Base-by-base conservation (phyloP, 148 eudicot genomes). In the Rhododendron williamsianum region DNA sequence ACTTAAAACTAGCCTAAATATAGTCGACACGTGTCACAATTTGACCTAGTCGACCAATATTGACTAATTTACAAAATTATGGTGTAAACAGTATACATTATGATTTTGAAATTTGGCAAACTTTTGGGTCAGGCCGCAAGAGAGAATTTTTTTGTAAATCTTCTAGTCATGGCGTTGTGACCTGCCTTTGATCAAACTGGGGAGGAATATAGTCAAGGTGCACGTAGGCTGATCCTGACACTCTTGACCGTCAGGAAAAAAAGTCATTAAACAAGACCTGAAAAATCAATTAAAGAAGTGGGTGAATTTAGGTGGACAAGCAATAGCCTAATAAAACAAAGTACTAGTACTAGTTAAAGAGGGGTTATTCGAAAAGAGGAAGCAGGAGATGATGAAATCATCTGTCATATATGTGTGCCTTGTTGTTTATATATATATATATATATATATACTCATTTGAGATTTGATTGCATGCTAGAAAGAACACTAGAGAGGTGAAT, bases 301-400 rank as follows among this genome's bases (percentile, higher is more conserved):
- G 81, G 56, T 21, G 56, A 78, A 10, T 41, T 78, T 45, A 10
- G 27, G 52, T 43, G 52, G 33, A 45, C 54, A 25, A 45, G 27
- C 33, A 77, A 23, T 11, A n/a, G 54, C 12, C 30, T 25, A 27
- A 27, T 71, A n/a, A 80, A 27, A 25, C 56, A 49, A 27, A 49
- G 21, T 6, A 13, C 1, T 38, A 38, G 41, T 38, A 38, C 41
- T 38, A 38, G 41, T 16, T 45, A 15, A 6, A 11, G 8, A 45
- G 9, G 7, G 15, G 25, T 56, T 19, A n/a, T 18, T 56, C 6
- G 72, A 65, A 65, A 65, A n/a, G 33, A 13, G 80, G 78, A 76
- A 51, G 65, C 38, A 51, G 8, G 58, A 21, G 48, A 81, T 35
- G 83, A 81, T 56, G 72, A 56, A 56, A 81, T 77, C 78, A 77